Percentiles rank a stretch among this genome's conserved stretches.
Evolutionary conservation across 768 basidiomycete species (phyloP).

Genomic region (Xerocomus potaroensis): DNA sequence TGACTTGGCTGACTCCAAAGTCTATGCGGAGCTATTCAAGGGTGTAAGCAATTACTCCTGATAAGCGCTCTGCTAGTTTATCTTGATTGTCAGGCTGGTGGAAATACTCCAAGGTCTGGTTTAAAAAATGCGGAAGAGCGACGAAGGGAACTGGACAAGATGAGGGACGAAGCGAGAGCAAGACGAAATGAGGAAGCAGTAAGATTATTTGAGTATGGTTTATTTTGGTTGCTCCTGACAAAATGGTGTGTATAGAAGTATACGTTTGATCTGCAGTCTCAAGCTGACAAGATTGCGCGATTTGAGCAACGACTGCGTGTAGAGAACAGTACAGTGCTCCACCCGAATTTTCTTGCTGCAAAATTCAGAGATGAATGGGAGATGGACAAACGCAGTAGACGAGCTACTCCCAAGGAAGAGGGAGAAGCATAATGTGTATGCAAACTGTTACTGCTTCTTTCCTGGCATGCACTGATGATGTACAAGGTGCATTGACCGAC

Average conservation of each 20-base stretch:
- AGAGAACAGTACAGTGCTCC: constrained; percentile 52
- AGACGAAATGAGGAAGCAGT: constrained; percentile 56
- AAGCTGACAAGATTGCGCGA: constrained; percentile 54
- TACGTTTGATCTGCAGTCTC: constrained; percentile 54
- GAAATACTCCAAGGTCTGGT: constrained; percentile 42
- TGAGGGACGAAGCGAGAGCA: constrained; percentile 65
- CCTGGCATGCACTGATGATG: constrained; percentile 15
- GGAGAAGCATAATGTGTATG: constrained; percentile 33
- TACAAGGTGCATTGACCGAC: constrained; percentile 10
- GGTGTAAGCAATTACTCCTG: constrained; percentile 34
- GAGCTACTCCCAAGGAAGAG: constrained; percentile 26
- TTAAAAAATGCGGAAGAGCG: constrained; percentile 62
- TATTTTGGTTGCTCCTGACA: constrained; percentile 7
- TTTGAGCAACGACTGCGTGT: constrained; percentile 56
- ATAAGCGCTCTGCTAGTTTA: background rate
- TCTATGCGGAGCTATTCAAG: constrained; percentile 66
- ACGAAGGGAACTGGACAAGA: constrained; percentile 58
- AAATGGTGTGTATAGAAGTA: constrained; percentile 33
- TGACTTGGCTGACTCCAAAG: constrained; percentile 54
- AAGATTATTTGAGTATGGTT: constrained; percentile 13
- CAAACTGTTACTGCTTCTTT: background rate
- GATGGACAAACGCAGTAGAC: constrained; percentile 31
- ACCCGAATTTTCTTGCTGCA: constrained; percentile 56
- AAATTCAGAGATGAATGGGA: constrained; percentile 56
- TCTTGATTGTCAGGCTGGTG: constrained; percentile 33